Evolutionary conservation across 495 filamentous ascomycete species (phyloP).

Genomic region (Neurospora tetraspora): DNA sequence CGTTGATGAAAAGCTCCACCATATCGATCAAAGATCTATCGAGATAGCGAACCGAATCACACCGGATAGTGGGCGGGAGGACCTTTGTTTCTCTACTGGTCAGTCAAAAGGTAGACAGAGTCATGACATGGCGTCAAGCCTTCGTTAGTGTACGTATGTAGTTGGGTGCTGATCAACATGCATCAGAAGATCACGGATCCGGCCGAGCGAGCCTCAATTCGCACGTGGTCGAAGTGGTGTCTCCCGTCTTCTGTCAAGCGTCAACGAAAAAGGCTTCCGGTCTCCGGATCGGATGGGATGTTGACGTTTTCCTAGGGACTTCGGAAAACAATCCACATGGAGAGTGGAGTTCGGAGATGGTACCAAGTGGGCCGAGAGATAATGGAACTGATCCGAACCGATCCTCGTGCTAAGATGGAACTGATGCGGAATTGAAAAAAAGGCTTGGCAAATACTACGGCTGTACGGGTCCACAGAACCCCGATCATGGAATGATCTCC

Average conservation of each 20-base stretch:
- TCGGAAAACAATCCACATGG: background rate
- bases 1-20: background rate
- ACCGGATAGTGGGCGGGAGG: background rate
- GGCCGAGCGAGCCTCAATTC: background rate
- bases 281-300: background rate
- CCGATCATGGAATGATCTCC: background rate
- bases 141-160: background rate
- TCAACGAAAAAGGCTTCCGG: background rate
- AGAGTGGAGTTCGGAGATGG: background rate
- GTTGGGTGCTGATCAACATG: background rate
- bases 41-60: background rate
- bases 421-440: slow-evolving; percentile 19
- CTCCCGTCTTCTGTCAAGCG: background rate
- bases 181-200: background rate
- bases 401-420: too few species aligned
- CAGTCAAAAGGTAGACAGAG: background rate
- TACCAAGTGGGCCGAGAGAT: background rate
- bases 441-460: slow-evolving; percentile 11
- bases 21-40: background rate
- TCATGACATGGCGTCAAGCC: background rate
- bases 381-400: background rate
- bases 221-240: background rate
- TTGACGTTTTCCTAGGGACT: background rate
- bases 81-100: background rate
- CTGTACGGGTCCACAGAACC: background rate